A percentile compares a stretch with the other conserved stretches of the same genome.
Conservation (phyloP, 371 early-diverging fungal species). For the Gilbertella persicaria region DNA sequence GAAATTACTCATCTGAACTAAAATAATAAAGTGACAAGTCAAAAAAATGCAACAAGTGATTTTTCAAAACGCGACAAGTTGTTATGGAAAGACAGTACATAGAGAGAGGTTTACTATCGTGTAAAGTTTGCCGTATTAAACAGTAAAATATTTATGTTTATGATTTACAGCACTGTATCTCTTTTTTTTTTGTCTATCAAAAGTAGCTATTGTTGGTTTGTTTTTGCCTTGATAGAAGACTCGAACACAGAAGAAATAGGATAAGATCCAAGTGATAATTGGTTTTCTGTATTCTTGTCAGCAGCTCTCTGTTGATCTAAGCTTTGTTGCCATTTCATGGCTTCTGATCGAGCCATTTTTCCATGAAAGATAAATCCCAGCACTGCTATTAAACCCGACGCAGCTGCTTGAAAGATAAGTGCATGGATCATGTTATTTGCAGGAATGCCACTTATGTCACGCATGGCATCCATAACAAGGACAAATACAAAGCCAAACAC, state of each 20-base stretch:
- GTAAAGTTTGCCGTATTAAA: too few species aligned
- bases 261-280: too few species aligned
- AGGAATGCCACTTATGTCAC: conserved; percentile 27
- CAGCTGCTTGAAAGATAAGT: conserved; percentile 31
- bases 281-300: too few species aligned
- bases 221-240: too few species aligned
- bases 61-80: background rate
- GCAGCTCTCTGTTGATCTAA: too few species aligned
- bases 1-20: conserved; percentile 3
- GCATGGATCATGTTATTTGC: conserved; percentile 29
- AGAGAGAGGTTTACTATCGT: too few species aligned
- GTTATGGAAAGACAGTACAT: background rate
- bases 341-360: conserved; percentile 23
- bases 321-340: too few species aligned
- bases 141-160: too few species aligned
- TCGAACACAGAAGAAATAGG: too few species aligned
- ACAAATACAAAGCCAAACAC: conserved; percentile 52
- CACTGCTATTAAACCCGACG: conserved; percentile 24
- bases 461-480: conserved; percentile 41
- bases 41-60: background rate
- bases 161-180: too few species aligned
- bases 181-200: too few species aligned
- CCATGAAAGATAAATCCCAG: conserved; percentile 23
- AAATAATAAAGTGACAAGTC: conserved; percentile 7
- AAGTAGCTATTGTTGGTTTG: too few species aligned